These are phyloP conservation scores for Plasmodium billcollinsi DNA, from an alignment of 169 alveolate genomes.

Conservation along the genomic window DNA sequence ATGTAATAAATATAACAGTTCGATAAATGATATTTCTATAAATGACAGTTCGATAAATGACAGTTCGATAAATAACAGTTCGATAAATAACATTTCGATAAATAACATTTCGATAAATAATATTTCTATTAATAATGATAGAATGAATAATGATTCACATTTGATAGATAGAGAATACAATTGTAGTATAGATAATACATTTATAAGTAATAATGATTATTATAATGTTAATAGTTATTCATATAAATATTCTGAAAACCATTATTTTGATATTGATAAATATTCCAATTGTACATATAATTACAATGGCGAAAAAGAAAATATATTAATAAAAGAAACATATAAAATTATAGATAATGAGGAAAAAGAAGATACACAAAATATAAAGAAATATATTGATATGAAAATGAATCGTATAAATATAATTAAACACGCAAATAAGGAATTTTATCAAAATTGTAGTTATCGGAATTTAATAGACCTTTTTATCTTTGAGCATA, in stretches of 20 bases:
- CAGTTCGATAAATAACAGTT: too few relatives aligned
- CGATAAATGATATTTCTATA: too few relatives aligned
- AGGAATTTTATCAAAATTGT: conserved; percentile 11
- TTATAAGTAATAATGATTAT: conserved; percentile 1
- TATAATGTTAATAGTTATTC: conserved; percentile 6
- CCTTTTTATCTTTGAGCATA: conserved; percentile 31
- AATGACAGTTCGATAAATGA: too few relatives aligned
- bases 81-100: too few relatives aligned
- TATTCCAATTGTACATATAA: neutral
- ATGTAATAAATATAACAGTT: too few relatives aligned
- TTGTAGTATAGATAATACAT: conserved; percentile 22
- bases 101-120: too few relatives aligned
- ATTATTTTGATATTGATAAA: neutral
- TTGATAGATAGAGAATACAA: conserved; percentile 11
- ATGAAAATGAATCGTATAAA: neutral
- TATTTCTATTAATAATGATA: neutral
- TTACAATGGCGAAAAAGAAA: neutral
- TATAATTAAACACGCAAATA: neutral
- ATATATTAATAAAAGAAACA: too few relatives aligned
- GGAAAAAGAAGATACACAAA: neutral
- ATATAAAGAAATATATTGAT: conserved; percentile 6
- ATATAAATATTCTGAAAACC: neutral
- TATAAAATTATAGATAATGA: neutral
- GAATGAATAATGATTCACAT: conserved; percentile 9
- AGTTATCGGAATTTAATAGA: conserved; percentile 54